Evolutionary conservation across 805 yeast genomes (phyloP).

Genomic region (Ogataea ganodermae): DNA sequence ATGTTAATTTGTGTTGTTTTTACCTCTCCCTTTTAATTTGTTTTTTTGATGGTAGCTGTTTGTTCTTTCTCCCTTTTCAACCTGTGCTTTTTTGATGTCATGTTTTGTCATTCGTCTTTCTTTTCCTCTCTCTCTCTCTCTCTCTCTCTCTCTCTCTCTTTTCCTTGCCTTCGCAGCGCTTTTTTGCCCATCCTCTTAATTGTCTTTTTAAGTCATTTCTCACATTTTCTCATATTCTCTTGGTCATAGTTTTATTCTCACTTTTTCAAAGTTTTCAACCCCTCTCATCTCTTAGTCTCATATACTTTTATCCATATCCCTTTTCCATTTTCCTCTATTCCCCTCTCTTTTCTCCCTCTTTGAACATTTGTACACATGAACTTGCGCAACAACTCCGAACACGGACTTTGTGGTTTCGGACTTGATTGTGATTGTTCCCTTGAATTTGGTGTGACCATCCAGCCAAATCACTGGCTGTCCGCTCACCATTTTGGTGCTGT

Average conservation of each 20-base stretch:
- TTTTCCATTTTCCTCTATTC: conserved; percentile 10
- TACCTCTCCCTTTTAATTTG: background rate
- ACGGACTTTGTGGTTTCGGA: too few relatives aligned
- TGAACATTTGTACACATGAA: conserved; percentile 9
- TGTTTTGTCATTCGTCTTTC: conserved; percentile 4
- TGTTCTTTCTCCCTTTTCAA: conserved; percentile 2
- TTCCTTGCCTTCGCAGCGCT: conserved; percentile 1
- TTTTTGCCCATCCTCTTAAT: conserved; percentile 3
- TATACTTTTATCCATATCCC: conserved; percentile 4
- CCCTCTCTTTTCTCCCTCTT: conserved; percentile 11
- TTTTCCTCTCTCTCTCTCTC: background rate
- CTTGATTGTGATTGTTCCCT: too few relatives aligned
- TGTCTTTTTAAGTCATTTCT: conserved; percentile 6
- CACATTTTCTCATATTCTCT: conserved; percentile 1
- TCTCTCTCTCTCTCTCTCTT: background rate
- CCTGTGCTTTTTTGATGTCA: conserved; percentile 7
- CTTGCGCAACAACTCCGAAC: background rate
- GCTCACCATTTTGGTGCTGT: too few relatives aligned
- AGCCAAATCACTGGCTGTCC: conserved; percentile 11
- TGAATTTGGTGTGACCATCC: conserved; percentile 2
- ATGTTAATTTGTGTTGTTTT: conserved; percentile 3
- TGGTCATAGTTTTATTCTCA: conserved; percentile 1
- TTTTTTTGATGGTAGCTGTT: conserved; percentile 1
- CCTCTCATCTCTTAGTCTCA: conserved; percentile 4
- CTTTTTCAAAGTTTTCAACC: background rate